These are phyloP conservation scores for Coemansia sp. DNA, from an alignment of 192 early-diverging fungal genomes.

Conservation along the genomic window DNA sequence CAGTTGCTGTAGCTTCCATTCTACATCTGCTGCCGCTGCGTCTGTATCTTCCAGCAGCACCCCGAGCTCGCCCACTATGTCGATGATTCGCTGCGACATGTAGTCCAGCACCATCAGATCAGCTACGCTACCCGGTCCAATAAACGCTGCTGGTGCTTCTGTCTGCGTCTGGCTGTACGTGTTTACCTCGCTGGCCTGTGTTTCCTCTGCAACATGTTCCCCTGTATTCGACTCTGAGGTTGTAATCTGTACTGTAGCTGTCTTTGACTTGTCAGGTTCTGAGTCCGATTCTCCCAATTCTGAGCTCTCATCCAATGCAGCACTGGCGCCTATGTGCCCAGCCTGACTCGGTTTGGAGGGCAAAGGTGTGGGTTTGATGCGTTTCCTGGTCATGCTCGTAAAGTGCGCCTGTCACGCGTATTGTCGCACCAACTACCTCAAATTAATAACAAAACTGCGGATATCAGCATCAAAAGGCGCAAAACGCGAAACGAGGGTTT, in stretches of 20 bases:
- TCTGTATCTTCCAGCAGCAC: not conserved
- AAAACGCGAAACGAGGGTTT: too few species aligned
- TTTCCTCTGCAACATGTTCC: not conserved
- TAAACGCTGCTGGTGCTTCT: not conserved
- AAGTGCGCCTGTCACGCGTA: too few species aligned
- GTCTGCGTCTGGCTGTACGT: not conserved
- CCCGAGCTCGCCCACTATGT: constrained; percentile 11
- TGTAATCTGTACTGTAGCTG: not conserved
- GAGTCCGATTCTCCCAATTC: too few species aligned
- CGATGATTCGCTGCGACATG: constrained; percentile 31
- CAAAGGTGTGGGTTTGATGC: too few species aligned
- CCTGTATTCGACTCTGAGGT: not conserved
- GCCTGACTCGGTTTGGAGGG: too few species aligned
- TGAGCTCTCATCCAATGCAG: too few species aligned
- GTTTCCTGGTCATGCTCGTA: too few species aligned
- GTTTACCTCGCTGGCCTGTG: not conserved
- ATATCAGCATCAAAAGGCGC: too few species aligned
- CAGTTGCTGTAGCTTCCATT: constrained; percentile 3
- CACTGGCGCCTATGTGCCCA: too few species aligned
- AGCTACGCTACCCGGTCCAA: constrained; percentile 11
- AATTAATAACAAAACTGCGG: too few species aligned
- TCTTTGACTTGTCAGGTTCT: not conserved
- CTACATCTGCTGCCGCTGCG: not conserved
- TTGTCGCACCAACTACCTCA: too few species aligned
- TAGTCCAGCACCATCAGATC: constrained; percentile 46